Evolutionary conservation across 202 grass and related monocot species (phyloP).

Genomic region (Carex arenaria): DNA sequence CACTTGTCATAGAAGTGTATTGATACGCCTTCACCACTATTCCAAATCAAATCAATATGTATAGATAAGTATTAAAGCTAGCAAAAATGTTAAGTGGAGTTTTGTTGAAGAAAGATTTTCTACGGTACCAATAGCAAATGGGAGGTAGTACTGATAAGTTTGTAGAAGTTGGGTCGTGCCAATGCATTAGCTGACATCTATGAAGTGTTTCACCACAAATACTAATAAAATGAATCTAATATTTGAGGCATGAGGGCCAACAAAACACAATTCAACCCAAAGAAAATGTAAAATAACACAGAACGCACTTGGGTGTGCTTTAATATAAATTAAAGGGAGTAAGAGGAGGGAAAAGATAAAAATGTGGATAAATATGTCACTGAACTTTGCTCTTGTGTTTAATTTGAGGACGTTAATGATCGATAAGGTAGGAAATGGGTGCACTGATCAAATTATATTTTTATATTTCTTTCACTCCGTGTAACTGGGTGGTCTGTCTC

Average conservation of each 20-base stretch:
- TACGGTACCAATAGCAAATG: not conserved
- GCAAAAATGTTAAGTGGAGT: not conserved
- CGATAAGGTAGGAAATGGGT: not conserved
- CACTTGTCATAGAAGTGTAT: slow-evolving; percentile 66
- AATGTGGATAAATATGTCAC: not conserved
- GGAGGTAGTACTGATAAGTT: not conserved
- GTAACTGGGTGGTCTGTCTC: not conserved
- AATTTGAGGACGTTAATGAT: not conserved
- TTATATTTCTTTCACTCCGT: not conserved
- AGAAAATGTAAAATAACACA: not conserved
- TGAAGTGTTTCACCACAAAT: not conserved
- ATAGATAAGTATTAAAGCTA: slow-evolving; percentile 2
- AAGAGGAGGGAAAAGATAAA: not conserved
- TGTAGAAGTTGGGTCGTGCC: not conserved
- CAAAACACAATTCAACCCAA: not conserved
- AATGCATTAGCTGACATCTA: not conserved
- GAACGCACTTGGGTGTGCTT: not conserved
- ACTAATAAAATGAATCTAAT: not conserved
- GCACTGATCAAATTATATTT: not conserved
- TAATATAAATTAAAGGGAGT: not conserved
- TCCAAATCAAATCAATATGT: slow-evolving; percentile 13
- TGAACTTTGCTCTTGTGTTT: not conserved
- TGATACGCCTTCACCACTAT: slow-evolving; percentile 73
- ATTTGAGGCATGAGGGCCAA: not conserved
- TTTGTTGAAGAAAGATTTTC: not conserved